phyloP scores from a whole-genome alignment of 2,329 filamentous ascomycete species.

The Aspergillus puulaauensis region DNA sequence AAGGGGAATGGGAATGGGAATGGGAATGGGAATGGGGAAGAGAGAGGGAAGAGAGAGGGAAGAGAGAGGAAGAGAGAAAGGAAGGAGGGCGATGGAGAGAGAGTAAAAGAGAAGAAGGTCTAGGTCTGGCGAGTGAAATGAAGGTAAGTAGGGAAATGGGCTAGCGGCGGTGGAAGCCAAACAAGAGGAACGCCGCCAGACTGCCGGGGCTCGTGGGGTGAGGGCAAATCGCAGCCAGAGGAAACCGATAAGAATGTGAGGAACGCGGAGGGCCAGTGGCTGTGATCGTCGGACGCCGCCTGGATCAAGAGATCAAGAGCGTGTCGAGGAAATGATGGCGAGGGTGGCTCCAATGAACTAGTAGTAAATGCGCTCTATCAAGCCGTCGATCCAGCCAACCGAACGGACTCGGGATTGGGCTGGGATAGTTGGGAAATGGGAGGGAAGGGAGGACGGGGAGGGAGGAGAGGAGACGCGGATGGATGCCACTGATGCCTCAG shows the following conservation, averaged over 20 bases:
- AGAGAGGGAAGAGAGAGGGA: background rate
- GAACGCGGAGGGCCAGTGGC: slow-evolving; percentile 10
- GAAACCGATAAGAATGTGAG: slow-evolving; percentile 15
- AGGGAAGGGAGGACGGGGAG: slow-evolving; percentile 11
- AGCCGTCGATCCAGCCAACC: background rate
- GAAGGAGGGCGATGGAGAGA: background rate
- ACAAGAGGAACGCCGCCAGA: slow-evolving; percentile 33
- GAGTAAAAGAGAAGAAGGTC: slow-evolving; percentile 14
- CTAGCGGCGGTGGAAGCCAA: slow-evolving; percentile 23
- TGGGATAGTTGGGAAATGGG: slow-evolving; percentile 10
- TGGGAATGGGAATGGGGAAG: background rate
- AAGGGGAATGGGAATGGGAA: slow-evolving; percentile 8
- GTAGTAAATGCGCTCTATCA: slow-evolving; percentile 3
- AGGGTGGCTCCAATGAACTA: background rate
- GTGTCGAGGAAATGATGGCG: background rate
- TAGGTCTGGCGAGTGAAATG: slow-evolving; percentile 17
- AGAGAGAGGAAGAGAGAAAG: slow-evolving; percentile 12
- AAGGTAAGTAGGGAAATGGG: slow-evolving; percentile 8
- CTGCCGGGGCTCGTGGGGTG: slow-evolving; percentile 19
- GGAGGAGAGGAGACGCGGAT: slow-evolving; percentile 2
- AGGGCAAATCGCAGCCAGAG: slow-evolving; percentile 10
- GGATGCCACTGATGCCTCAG: background rate
- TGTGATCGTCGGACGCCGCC: background rate
- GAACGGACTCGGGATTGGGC: slow-evolving; percentile 6
- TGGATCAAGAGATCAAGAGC: background rate